phyloP scores from a whole-genome alignment of 2,329 filamentous ascomycete genomes.

The Monosporascus sp. region DNA sequence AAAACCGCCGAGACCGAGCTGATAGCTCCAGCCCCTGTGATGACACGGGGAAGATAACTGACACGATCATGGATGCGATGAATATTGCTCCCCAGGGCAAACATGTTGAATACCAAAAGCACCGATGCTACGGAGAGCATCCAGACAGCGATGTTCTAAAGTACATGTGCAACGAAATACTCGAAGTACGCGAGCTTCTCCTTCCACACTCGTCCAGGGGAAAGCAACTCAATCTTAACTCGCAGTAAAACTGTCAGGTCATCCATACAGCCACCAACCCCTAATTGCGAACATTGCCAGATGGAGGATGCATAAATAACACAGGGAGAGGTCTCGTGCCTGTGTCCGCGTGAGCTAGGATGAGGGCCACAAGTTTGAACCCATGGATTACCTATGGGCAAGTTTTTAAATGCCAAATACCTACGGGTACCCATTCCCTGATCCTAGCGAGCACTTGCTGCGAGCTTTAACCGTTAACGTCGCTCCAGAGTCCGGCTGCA shows the following conservation, averaged over 20 bases:
- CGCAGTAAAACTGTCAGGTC: not conserved
- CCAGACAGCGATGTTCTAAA: slow-evolving; percentile 30
- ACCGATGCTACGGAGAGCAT: slow-evolving; percentile 43
- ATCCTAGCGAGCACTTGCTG: too few relatives aligned
- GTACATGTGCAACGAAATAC: slow-evolving; percentile 31
- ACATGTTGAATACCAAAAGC: slow-evolving; percentile 48
- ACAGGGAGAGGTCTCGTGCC: slow-evolving; percentile 35
- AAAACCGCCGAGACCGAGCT: slow-evolving; percentile 47
- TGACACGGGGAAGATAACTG: slow-evolving; percentile 40
- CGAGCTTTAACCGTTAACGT: too few relatives aligned
- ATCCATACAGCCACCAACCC: slow-evolving; percentile 44
- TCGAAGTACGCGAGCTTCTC: slow-evolving; percentile 23
- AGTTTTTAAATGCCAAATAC: too few relatives aligned
- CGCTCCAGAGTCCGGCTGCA: too few relatives aligned
- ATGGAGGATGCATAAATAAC: slow-evolving; percentile 49
- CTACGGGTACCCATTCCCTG: too few relatives aligned
- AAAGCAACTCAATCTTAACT: slow-evolving; percentile 32
- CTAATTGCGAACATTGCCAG: slow-evolving; percentile 50
- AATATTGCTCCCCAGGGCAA: slow-evolving; percentile 52
- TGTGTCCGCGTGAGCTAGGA: slow-evolving; percentile 26
- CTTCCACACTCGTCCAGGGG: slow-evolving; percentile 34
- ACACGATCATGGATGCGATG: slow-evolving; percentile 47
- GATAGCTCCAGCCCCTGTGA: slow-evolving; percentile 40
- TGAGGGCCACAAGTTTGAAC: not conserved
- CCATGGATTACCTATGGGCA: too few relatives aligned